Evolutionary conservation across 371 early-diverging fungal genomes (phyloP), one percentile per base, ranked within the genome.

Genomic region (Ordospora colligata): DNA sequence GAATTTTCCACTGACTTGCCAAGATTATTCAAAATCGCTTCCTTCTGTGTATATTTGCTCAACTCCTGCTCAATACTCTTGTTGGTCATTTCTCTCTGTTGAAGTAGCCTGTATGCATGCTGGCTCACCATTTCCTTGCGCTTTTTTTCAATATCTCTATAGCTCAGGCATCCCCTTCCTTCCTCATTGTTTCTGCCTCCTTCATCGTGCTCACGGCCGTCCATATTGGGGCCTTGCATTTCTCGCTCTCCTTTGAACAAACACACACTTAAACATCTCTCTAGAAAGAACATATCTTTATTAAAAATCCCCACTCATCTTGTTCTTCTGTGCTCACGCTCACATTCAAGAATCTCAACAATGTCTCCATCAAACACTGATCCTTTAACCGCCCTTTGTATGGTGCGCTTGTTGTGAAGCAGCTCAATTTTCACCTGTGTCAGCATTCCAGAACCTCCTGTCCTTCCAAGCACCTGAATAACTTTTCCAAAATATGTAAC

Each of bases 321-420:
- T 58, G 78, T 70, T 64, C 70, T 80, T 74, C 82, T 80, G 42
- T 79, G 79, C 49, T 85, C 85, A 74, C 85, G 79, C 37, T 83
- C 85, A 45, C 80, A 82, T 21, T 85, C 85, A 53, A 82, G 50
- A 42, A 85, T 67, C 27, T 76, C 68, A 44, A 85, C 25, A 14
- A 74, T 47, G 64, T 85, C 84, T 53, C 85, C 85, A 12, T 70
- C 75, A 52, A 52, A 45, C 8, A 84, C 72, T 12, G 83, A 80
- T 0, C 85, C 85, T 14, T 77, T 69, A 12, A 85, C 58, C 22
- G 83, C 74, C 64, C 85, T 65, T 9, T 79, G 65, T 14, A 85
- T 45, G 9, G 46, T 66, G 54, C 82, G 73, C 9, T 68, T 68
- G 6, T 46, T 83, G 25, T 73, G 50, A 47, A 64, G n/a, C 23